These are phyloP conservation scores for Teratosphaeria destructans DNA, from an alignment of 2,329 filamentous ascomycete genomes.

Conservation along the genomic window DNA sequence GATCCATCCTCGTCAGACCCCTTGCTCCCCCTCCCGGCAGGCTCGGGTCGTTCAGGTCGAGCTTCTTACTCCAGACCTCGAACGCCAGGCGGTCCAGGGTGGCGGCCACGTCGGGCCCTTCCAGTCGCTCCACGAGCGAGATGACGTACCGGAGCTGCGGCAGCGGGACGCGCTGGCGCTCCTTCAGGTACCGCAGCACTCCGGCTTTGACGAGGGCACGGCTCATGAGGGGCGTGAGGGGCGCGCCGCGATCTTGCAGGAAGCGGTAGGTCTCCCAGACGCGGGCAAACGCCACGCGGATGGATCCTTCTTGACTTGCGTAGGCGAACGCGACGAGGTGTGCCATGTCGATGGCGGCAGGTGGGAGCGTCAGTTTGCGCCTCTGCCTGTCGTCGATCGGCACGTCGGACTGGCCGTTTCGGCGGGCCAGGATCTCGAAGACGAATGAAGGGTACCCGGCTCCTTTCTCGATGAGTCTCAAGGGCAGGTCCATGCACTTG, in stretches of 20 bases:
- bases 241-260: constrained; percentile 32
- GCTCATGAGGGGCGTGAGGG: constrained; percentile 33
- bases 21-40: neutral
- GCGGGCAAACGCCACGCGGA: constrained; percentile 34
- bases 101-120: constrained; percentile 32
- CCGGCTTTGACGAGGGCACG: constrained; percentile 42
- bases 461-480: constrained; percentile 10
- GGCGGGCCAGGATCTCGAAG: constrained; percentile 15
- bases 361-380: constrained; percentile 15
- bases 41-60: neutral
- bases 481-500: constrained; percentile 10
- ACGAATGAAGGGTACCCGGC: constrained; percentile 5
- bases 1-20: neutral
- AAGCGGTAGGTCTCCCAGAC: constrained; percentile 39
- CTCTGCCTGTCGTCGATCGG: constrained; percentile 3
- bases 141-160: constrained; percentile 35
- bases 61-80: constrained; percentile 5
- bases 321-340: constrained; percentile 36
- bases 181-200: constrained; percentile 33
- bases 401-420: constrained; percentile 6
- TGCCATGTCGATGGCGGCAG: constrained; percentile 32
- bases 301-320: constrained; percentile 26
- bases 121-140: constrained; percentile 31
- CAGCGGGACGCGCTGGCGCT: constrained; percentile 23
- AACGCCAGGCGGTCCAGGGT: constrained; percentile 20